Conservation (phyloP, 2,329 filamentous ascomycete genomes). For the Pseudogymnoascus sp. region DNA sequence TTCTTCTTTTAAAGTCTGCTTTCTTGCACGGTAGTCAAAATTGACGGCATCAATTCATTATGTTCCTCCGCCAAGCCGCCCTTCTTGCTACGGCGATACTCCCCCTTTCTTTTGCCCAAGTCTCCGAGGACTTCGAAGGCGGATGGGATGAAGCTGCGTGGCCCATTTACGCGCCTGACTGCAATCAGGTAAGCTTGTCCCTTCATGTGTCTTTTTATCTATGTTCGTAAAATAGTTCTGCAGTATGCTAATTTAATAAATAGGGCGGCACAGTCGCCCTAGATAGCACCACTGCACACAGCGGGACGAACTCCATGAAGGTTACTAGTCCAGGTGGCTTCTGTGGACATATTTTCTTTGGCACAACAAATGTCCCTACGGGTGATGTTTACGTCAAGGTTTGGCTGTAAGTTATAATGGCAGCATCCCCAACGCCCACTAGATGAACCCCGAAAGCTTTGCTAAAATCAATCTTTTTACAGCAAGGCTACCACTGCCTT, state of each 20-base stretch:
- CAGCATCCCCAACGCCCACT: not conserved
- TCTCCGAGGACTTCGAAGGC: constrained; percentile 47
- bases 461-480: constrained; percentile 20
- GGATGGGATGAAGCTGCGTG: constrained; percentile 50
- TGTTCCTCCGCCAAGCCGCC: constrained; percentile 37
- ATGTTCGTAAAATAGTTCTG: not conserved
- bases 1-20: constrained; percentile 16
- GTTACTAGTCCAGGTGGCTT: constrained; percentile 46
- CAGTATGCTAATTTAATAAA: not conserved
- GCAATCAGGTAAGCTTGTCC: constrained; percentile 38
- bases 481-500: constrained; percentile 49
- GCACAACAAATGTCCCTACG: constrained; percentile 45
- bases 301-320: constrained; percentile 45
- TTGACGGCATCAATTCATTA: constrained; percentile 17
- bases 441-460: constrained; percentile 12
- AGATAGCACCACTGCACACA: constrained; percentile 47
- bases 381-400: constrained; percentile 50
- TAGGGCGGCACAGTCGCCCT: constrained; percentile 43
- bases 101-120: constrained; percentile 37
- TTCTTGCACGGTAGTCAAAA: constrained; percentile 12
- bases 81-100: constrained; percentile 40
- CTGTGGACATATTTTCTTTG: constrained; percentile 53
- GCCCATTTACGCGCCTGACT: constrained; percentile 51
- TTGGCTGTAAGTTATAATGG: constrained; percentile 41
- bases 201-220: not conserved